Percentiles rank a stretch among this genome's conserved stretches.
phyloP scores from a whole-genome alignment of 352 stramenopile species.

The Globisporangium emineosum region DNA sequence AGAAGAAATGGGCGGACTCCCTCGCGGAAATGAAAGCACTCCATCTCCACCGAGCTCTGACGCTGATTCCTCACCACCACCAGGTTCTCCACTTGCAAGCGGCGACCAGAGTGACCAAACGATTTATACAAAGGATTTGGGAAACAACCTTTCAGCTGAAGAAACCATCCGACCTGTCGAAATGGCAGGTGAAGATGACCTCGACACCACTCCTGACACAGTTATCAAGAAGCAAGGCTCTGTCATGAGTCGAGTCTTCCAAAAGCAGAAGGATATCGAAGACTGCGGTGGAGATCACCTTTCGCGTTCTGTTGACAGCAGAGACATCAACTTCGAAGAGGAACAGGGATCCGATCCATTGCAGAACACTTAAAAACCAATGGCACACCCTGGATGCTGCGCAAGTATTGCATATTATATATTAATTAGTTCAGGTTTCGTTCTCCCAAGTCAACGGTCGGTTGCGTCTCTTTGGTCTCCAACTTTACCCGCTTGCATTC shows the following conservation, averaged over 20 bases:
- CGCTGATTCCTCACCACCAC: not conserved
- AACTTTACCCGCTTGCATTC: not conserved
- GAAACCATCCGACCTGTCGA: not conserved
- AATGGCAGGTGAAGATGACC: not conserved
- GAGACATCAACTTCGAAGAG: not conserved
- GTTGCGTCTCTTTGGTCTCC: not conserved
- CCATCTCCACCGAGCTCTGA: not conserved
- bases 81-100: not conserved
- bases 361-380: not conserved
- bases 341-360: not conserved
- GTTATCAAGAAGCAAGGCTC: constrained; percentile 15
- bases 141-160: not conserved
- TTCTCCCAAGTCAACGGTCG: not conserved
- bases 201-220: not conserved
- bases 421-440: not conserved
- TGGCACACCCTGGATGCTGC: no score
- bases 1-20: constrained; percentile 4
- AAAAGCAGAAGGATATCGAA: not conserved
- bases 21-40: not conserved
- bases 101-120: not conserved
- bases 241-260: constrained; percentile 31
- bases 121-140: not conserved
- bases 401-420: no score
- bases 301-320: not conserved
- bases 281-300: not conserved